phyloP scores from a whole-genome alignment of 768 basidiomycete genomes.

The Leucocoprinus leucothites region DNA sequence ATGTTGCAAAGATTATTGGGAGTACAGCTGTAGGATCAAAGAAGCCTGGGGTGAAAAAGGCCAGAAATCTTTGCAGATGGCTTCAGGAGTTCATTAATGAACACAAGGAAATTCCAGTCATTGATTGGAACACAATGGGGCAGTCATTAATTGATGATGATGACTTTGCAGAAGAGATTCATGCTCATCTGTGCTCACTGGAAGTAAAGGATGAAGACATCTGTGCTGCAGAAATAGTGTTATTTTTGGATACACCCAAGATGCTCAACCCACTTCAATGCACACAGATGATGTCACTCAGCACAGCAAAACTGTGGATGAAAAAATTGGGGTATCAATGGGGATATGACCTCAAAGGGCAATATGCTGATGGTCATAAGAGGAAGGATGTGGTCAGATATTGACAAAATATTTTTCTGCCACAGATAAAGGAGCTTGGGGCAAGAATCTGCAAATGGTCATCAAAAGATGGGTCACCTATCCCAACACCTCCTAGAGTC shows the following conservation, averaged over 20 bases:
- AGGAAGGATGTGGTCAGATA: slow-evolving; percentile 33
- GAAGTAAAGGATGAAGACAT: slow-evolving; percentile 12
- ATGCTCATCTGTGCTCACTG: slow-evolving; percentile 9
- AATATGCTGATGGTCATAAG: slow-evolving; percentile 22
- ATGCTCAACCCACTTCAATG: slow-evolving; percentile 13
- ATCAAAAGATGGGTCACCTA: neutral
- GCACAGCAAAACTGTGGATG: slow-evolving; percentile 29
- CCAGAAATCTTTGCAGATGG: slow-evolving; percentile 4
- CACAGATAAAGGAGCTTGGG: slow-evolving; percentile 18
- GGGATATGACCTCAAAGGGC: slow-evolving; percentile 23
- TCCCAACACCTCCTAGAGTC: neutral
- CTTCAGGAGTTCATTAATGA: slow-evolving; percentile 4
- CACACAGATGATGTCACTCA: slow-evolving; percentile 17
- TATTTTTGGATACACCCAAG: slow-evolving; percentile 14
- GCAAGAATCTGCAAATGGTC: neutral
- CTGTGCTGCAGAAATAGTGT: slow-evolving; percentile 15
- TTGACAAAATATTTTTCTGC: slow-evolving; percentile 24
- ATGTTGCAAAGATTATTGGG: neutral
- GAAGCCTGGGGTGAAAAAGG: neutral
- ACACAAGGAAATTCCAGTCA: slow-evolving; percentile 6
- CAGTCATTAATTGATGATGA: slow-evolving; percentile 13
- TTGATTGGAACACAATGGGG: neutral
- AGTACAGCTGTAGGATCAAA: neutral
- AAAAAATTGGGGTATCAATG: slow-evolving; percentile 23
- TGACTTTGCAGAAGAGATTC: slow-evolving; percentile 16